phyloP scores from a whole-genome alignment of 202 grass and related monocot genomes.

The Brachypodium distachyon region DNA sequence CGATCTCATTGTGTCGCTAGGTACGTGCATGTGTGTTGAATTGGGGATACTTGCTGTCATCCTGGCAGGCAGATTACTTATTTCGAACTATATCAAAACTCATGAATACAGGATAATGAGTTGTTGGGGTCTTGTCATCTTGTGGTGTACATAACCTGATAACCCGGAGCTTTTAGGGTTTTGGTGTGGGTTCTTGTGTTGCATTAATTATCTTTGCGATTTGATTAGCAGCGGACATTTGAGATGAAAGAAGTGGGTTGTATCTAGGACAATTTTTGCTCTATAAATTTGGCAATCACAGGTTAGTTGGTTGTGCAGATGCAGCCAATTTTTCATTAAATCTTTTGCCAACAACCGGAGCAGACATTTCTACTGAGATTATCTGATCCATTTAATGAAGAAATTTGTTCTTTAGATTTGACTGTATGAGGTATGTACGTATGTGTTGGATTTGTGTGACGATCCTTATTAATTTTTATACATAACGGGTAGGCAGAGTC shows the following conservation, averaged over 20 bases:
- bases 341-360: too few relatives aligned
- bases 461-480: background rate
- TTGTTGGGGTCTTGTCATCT: background rate
- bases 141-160: too few relatives aligned
- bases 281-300: background rate
- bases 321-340: background rate
- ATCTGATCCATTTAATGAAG: background rate
- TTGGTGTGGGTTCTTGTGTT: background rate
- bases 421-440: background rate
- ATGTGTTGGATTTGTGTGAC: background rate
- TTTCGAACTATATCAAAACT: background rate
- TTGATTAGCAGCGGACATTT: background rate
- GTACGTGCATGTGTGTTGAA: background rate
- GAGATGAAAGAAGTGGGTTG: background rate
- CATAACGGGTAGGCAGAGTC: background rate
- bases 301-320: background rate
- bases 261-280: too few relatives aligned
- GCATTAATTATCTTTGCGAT: background rate
- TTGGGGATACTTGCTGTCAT: background rate
- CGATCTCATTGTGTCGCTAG: background rate
- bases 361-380: background rate
- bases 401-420: background rate
- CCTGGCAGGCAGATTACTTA: background rate
- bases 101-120: background rate
- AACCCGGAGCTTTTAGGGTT: background rate